Evolutionary conservation across 2,329 filamentous ascomycete genomes (phyloP), one percentile per base, ranked within the genome.

Genomic region (Alternaria sp.): DNA sequence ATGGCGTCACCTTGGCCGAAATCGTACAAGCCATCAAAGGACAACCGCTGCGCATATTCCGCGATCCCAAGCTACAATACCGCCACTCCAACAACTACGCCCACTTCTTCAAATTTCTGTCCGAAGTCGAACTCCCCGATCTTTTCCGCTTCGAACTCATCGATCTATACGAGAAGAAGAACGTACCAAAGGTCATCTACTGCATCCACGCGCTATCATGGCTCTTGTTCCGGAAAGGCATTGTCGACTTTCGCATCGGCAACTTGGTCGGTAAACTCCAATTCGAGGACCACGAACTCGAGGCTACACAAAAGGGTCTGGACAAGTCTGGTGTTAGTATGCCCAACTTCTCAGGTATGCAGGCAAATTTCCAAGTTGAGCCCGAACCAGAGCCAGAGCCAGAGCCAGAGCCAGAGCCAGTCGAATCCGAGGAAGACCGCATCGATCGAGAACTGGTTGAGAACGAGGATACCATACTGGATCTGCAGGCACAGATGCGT

Each of bases 131-230:
- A 71, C 82, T 99, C 3, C 95, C 95, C 1, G 96, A 99, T 69
- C 85, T 99, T 17, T 99, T 99, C 77, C 88, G 94, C 56, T 99
- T 99, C 77, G 95, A 99, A 77, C 84, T 98, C 44, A 96, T 98
- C 64, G 95, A 99, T 78, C 81, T 99, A 11, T 99, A 99, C 81
- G 96, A 99, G 79, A 99, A 98, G 83, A 99, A 99, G 80, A 99
- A 99, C 71, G 96, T 98, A 1, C 95, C 95, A 4, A 99, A 98
- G 78, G 96, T 98, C 74, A 99, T 99, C 62, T 96, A 99, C 80
- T 99, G 95, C 75, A 95, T 99, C 51, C 95, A 99, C 72, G 95
- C 95, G 0, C 82, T 99, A 17, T 98, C 94, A 75, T 99, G 94
- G 93, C 84, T 99, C n/a, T 83, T 99, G 10, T 97, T 92, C 78